A percentile compares a stretch with the other conserved stretches of the same genome.
These are phyloP conservation scores for Aspergillus sparsus DNA, from an alignment of 495 filamentous ascomycete species.

Conservation along the genomic window DNA sequence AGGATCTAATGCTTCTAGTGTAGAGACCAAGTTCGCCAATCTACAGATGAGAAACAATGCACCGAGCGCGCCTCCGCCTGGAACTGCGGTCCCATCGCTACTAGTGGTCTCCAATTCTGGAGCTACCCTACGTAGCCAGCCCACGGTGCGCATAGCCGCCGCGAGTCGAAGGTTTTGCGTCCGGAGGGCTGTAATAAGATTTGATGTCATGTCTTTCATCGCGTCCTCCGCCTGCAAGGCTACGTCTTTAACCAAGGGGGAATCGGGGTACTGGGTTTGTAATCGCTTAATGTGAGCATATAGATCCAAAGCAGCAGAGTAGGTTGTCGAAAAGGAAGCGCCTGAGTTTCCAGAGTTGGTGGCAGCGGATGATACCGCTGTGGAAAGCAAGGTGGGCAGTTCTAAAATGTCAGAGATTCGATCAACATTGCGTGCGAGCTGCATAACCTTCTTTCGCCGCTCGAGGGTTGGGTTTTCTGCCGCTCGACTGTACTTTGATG, in stretches of 20 bases:
- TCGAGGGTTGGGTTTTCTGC: conserved; percentile 74
- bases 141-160: conserved; percentile 85
- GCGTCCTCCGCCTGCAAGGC: conserved; percentile 77
- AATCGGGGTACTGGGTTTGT: conserved; percentile 77
- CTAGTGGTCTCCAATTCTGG: conserved; percentile 68
- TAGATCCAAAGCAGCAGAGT: conserved; percentile 87
- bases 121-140: conserved; percentile 84
- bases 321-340: conserved; percentile 64
- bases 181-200: conserved; percentile 77
- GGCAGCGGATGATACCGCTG: conserved; percentile 65
- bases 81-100: conserved; percentile 42
- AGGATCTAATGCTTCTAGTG: conserved; percentile 82
- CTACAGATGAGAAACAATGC: conserved; percentile 87
- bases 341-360: conserved; percentile 47
- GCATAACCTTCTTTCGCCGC: conserved; percentile 75
- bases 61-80: conserved; percentile 66
- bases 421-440: conserved; percentile 87
- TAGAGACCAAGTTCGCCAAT: conserved; percentile 73
- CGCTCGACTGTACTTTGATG: conserved; percentile 74
- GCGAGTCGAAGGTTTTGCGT: conserved; percentile 81
- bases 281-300: conserved; percentile 92
- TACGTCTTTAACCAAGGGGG: conserved; percentile 70
- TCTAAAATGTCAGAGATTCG: conserved; percentile 88
- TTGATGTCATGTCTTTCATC: conserved; percentile 85
- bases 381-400: conserved; percentile 80